A percentile compares a stretch with the other conserved stretches of the same genome.
Evolutionary conservation across 2,329 filamentous ascomycete species (phyloP).

Genomic region (Aspergillus costaricaensis): DNA sequence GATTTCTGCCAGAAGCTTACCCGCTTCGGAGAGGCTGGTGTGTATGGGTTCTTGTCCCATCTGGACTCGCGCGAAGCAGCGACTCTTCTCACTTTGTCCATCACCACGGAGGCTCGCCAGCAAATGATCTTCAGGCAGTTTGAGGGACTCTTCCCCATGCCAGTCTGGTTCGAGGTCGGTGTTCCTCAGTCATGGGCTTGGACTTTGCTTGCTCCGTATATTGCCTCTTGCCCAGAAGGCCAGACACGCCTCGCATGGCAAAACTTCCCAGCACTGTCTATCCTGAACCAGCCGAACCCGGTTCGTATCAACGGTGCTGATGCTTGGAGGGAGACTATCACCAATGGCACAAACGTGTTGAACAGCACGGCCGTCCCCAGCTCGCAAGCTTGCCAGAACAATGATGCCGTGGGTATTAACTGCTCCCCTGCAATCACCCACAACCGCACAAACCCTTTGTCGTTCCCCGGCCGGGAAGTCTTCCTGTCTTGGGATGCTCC

Average conservation of each 20-base stretch:
- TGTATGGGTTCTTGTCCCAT: constrained; percentile 79
- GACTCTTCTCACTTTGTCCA: constrained; percentile 72
- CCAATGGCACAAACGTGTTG: constrained; percentile 34
- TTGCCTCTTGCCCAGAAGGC: constrained; percentile 71
- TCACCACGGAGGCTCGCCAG: constrained; percentile 77
- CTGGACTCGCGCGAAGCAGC: constrained; percentile 74
- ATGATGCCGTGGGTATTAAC: constrained; percentile 49
- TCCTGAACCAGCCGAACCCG: constrained; percentile 77
- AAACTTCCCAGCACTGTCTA: constrained; percentile 72
- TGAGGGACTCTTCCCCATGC: constrained; percentile 76
- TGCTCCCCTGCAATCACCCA: constrained; percentile 67
- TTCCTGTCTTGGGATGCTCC: constrained; percentile 72
- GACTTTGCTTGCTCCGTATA: constrained; percentile 79
- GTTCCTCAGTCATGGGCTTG: constrained; percentile 84
- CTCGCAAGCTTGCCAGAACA: constrained; percentile 59
- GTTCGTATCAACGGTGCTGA: constrained; percentile 65
- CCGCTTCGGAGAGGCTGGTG: constrained; percentile 74
- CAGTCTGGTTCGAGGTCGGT: constrained; percentile 77
- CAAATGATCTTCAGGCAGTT: constrained; percentile 85
- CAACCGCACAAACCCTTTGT: constrained; percentile 71
- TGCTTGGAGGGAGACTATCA: constrained; percentile 63
- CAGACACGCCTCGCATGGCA: constrained; percentile 79
- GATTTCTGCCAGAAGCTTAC: constrained; percentile 88
- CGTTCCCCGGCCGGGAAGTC: constrained; percentile 72
- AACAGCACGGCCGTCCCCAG: constrained; percentile 42